These are phyloP conservation scores for Wallemia ichthyophaga DNA, from an alignment of 1,284 basidiomycete species.

Conservation along the genomic window DNA sequence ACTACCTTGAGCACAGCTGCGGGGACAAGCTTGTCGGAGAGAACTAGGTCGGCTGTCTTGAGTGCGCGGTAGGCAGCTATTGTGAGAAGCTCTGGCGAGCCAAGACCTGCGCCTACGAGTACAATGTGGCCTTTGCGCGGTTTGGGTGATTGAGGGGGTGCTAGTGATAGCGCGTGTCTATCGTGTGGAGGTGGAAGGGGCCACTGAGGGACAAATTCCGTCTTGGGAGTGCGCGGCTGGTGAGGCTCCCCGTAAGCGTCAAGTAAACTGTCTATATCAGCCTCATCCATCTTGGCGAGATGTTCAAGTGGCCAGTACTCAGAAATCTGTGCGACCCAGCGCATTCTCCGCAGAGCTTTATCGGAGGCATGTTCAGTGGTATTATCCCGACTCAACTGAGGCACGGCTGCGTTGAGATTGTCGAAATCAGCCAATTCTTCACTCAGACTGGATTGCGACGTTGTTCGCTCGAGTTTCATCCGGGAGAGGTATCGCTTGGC, in stretches of 20 bases:
- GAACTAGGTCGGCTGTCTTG: slow-evolving; percentile 46
- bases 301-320: slow-evolving; percentile 73
- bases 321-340: slow-evolving; percentile 69
- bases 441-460: background rate
- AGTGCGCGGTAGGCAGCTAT: slow-evolving; percentile 54
- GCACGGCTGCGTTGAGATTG: background rate
- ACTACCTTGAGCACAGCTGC: slow-evolving; percentile 62
- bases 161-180: background rate
- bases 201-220: background rate
- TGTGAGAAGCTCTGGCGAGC: slow-evolving; percentile 72
- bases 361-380: slow-evolving; percentile 16
- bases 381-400: background rate
- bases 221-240: background rate
- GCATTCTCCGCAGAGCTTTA: slow-evolving; percentile 31
- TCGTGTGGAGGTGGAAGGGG: background rate
- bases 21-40: slow-evolving; percentile 93
- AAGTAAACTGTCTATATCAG: slow-evolving; percentile 36
- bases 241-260: slow-evolving; percentile 9
- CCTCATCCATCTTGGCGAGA: slow-evolving; percentile 33
- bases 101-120: slow-evolving; percentile 77
- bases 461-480: background rate
- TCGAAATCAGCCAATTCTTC: background rate
- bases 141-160: no score
- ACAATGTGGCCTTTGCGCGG: slow-evolving; percentile 36
- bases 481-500: slow-evolving; percentile 21